These are phyloP conservation scores for Torulaspora gathmanii DNA, from an alignment of 805 yeast species.

Conservation along the genomic window DNA sequence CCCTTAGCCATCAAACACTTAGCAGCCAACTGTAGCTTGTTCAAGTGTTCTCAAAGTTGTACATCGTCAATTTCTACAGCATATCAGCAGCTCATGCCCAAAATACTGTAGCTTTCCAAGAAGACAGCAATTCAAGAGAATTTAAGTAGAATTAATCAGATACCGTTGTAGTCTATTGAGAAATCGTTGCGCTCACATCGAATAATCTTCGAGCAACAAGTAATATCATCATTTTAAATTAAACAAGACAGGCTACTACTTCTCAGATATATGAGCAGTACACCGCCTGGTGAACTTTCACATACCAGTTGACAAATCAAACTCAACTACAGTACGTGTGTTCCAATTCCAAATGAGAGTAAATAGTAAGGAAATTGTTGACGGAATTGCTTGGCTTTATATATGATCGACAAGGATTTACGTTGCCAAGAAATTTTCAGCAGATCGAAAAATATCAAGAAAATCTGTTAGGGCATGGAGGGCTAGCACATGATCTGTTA, in stretches of 20 bases:
- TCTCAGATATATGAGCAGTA: neutral
- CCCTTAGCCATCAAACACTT: constrained; percentile 34
- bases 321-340: neutral
- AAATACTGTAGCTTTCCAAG: neutral
- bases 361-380: neutral
- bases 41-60: neutral
- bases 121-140: neutral
- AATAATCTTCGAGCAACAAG: constrained; percentile 43
- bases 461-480: constrained; percentile 1
- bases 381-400: neutral
- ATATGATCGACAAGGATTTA: neutral
- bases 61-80: too few species aligned
- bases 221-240: constrained; percentile 31
- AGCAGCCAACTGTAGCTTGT: neutral
- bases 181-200: constrained; percentile 68
- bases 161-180: constrained; percentile 96
- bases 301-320: neutral
- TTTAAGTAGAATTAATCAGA: constrained; percentile 49
- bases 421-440: neutral
- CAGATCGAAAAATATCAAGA: neutral
- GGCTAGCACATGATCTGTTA: too few species aligned
- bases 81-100: neutral
- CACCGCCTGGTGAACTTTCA: neutral
- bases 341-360: neutral
- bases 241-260: neutral